Evolutionary conservation across 495 filamentous ascomycete genomes (phyloP).

Genomic region (Articulospora tetracladia): DNA sequence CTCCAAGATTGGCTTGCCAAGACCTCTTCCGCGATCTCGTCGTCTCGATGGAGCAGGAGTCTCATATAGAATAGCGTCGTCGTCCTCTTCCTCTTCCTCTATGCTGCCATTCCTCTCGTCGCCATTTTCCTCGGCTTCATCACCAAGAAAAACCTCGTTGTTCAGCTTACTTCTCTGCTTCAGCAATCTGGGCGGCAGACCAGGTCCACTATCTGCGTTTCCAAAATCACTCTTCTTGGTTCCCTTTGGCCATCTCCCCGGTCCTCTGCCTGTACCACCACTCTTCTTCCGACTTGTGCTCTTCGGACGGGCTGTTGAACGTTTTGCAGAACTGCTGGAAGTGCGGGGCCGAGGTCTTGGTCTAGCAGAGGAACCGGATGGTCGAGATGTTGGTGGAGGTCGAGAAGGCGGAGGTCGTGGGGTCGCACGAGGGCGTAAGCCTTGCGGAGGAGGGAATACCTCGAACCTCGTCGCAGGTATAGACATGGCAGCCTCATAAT

Average conservation of each 20-base stretch:
- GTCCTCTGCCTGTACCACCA: constrained; percentile 49
- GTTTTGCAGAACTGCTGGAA: constrained; percentile 13
- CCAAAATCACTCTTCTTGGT: constrained; percentile 55
- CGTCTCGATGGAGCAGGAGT: constrained; percentile 20
- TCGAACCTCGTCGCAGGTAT: constrained; percentile 82
- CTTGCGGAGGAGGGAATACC: constrained; percentile 74
- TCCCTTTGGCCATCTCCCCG: constrained; percentile 50
- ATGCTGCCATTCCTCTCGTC: constrained; percentile 22
- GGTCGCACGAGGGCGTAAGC: constrained; percentile 25
- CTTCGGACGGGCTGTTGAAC: constrained; percentile 14
- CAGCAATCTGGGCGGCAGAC: constrained; percentile 45
- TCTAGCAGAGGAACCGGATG: constrained; percentile 7
- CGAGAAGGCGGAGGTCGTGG: constrained; percentile 17
- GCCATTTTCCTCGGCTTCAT: constrained; percentile 32
- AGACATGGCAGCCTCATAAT: constrained; percentile 31
- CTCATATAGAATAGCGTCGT: constrained; percentile 26
- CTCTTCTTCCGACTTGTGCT: constrained; percentile 14
- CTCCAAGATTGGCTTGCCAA: constrained; percentile 20
- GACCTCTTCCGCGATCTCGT: constrained; percentile 10
- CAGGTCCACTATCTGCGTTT: constrained; percentile 51
- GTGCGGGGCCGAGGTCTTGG: constrained; percentile 8
- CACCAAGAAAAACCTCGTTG: constrained; percentile 20
- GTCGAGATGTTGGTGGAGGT: constrained; percentile 13
- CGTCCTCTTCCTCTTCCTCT: constrained; percentile 31
- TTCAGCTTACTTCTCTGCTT: constrained; percentile 30